Conservation (phyloP, 2,329 filamentous ascomycete genomes). For the Diaporthe sp. region DNA sequence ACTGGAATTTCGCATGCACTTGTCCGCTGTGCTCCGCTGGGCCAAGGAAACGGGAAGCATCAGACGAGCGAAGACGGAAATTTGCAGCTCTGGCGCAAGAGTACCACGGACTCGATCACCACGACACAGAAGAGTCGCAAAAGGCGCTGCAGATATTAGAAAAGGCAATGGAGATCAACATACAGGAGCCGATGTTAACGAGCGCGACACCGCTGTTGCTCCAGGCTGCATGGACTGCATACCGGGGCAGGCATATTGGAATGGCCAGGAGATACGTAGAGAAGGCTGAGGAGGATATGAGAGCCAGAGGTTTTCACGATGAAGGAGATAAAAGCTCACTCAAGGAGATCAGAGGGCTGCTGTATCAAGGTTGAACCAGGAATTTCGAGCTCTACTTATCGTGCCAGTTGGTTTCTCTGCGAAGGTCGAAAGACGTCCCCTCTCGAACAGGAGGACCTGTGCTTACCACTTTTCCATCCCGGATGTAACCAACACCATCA, state of each 20-base stretch:
- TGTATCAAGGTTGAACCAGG: background rate
- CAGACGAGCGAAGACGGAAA: background rate
- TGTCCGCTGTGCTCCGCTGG: background rate
- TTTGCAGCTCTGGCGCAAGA: background rate
- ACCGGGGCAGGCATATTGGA: background rate
- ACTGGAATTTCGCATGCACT: slow-evolving; percentile 16
- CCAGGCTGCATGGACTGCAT: slow-evolving; percentile 13
- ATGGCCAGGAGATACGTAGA: background rate
- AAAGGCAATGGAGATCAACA: background rate
- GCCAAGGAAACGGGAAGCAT: background rate
- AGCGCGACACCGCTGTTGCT: slow-evolving; percentile 4
- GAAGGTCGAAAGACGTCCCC: background rate
- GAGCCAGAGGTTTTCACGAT: background rate
- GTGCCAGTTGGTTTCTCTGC: background rate
- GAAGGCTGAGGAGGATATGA: background rate
- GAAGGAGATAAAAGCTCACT: background rate
- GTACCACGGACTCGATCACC: background rate
- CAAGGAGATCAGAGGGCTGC: background rate
- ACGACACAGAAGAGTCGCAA: background rate
- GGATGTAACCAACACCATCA: background rate
- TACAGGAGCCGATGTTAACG: slow-evolving; percentile 11
- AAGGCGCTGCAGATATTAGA: background rate
- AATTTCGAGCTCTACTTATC: background rate
- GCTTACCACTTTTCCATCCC: background rate
- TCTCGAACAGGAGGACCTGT: background rate